Conservation (phyloP, 2,329 filamentous ascomycete species). For the Colletotrichum trifolii region DNA sequence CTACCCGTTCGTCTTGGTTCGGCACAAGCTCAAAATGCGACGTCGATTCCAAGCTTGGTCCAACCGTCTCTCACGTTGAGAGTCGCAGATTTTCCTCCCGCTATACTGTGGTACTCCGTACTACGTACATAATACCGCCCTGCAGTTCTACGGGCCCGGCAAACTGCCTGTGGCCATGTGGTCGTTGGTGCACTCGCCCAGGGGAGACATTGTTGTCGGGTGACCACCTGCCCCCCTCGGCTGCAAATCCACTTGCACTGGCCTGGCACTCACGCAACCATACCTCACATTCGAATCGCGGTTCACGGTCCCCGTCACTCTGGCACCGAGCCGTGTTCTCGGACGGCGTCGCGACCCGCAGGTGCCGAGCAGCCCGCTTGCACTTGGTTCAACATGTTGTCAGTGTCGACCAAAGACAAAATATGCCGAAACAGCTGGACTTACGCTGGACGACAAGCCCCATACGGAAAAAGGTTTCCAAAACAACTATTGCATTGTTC, state of each 20-base stretch:
- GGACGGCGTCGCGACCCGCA: constrained; percentile 24
- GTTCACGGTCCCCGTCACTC: no score
- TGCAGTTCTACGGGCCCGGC: constrained; percentile 1
- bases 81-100: constrained; percentile 25
- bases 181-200: constrained; percentile 1
- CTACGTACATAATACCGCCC: no score
- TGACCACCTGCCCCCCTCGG: constrained; percentile 14
- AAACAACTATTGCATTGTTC: constrained; percentile 23
- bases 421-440: neutral
- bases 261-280: constrained; percentile 3
- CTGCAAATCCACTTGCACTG: constrained; percentile 5
- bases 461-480: neutral
- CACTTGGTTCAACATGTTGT: no score
- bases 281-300: neutral
- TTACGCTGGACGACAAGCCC: neutral
- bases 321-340: constrained; percentile 17
- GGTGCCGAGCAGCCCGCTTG: constrained; percentile 4
- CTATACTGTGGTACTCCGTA: neutral
- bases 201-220: constrained; percentile 14
- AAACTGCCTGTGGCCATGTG: constrained; percentile 22
- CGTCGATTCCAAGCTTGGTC: constrained; percentile 30
- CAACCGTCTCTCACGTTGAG: constrained; percentile 32
- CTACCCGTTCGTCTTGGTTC: constrained; percentile 18
- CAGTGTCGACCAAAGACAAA: neutral
- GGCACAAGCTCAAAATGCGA: constrained; percentile 1